Percentiles rank a stretch among this genome's conserved stretches.
Conservation (phyloP, 2,329 filamentous ascomycete species). For the Colletotrichum limetticola region DNA sequence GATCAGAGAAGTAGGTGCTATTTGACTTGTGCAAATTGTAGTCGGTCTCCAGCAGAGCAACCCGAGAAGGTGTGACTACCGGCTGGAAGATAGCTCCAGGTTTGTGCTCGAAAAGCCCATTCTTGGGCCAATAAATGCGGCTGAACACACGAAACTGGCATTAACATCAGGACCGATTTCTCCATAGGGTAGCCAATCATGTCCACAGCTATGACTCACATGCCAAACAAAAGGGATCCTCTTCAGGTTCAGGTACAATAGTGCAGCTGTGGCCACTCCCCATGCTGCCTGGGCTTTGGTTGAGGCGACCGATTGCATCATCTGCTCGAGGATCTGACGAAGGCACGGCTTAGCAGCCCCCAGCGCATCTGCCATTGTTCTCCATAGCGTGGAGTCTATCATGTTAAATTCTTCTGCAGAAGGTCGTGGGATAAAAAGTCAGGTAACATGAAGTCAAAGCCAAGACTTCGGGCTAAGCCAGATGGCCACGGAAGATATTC, state of each 20-base stretch:
- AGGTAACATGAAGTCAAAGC: too few relatives aligned
- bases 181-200: neutral
- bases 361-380: neutral
- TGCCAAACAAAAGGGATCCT: neutral
- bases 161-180: neutral
- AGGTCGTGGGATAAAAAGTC: too few relatives aligned
- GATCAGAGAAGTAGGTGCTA: conserved; percentile 76
- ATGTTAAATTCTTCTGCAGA: neutral
- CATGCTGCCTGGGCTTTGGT: neutral
- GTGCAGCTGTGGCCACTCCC: neutral
- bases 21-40: conserved; percentile 81
- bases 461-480: neutral
- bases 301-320: neutral
- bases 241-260: neutral
- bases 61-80: conserved; percentile 72
- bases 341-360: neutral
- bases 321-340: neutral
- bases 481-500: too few relatives aligned
- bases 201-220: neutral
- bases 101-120: conserved; percentile 34
- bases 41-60: conserved; percentile 69
- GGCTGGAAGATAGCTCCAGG: conserved; percentile 49
- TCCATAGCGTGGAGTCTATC: neutral
- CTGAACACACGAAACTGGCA: conserved; percentile 47
- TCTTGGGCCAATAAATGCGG: conserved; percentile 46